phyloP scores from a whole-genome alignment of 139 green algal species.

The Ettlia oleoabundans region DNA sequence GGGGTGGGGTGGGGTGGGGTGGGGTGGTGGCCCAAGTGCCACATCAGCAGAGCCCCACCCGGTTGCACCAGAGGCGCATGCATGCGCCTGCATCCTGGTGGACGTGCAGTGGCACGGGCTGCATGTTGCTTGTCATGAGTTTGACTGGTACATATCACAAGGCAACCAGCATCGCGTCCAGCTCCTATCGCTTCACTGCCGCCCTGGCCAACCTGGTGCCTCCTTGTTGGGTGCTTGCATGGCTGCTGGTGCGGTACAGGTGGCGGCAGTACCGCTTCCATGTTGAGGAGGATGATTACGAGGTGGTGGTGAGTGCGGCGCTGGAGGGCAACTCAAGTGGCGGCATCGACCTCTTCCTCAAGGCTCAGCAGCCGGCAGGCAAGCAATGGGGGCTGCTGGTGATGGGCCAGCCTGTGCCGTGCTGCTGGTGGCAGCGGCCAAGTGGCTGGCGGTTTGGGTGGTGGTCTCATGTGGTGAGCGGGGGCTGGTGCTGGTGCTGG shows the following conservation, averaged over 20 bases:
- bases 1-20: too few relatives aligned
- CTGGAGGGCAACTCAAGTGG: conserved; percentile 15
- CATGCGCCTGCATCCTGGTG: too few relatives aligned
- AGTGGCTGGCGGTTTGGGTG: neutral
- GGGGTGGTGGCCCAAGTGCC: too few relatives aligned
- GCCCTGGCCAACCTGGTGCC: too few relatives aligned
- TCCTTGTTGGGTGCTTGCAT: too few relatives aligned
- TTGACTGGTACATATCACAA: too few relatives aligned
- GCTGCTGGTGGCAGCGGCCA: neutral
- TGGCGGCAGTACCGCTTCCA: conserved; percentile 56
- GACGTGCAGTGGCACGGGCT: too few relatives aligned
- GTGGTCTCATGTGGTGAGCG: too few relatives aligned
- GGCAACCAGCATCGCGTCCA: too few relatives aligned
- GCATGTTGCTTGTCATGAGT: too few relatives aligned
- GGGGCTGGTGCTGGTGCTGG: neutral
- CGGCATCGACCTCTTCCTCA: conserved; percentile 13
- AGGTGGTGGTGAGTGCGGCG: conserved; percentile 53
- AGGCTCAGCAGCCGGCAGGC: conserved; percentile 9
- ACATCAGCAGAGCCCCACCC: too few relatives aligned
- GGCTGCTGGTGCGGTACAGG: neutral
- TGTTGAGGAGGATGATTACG: conserved; percentile 40
- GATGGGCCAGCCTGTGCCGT: neutral
- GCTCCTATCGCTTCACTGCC: neutral
- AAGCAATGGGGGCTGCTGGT: neutral
- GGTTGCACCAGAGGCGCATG: too few relatives aligned